Base-by-base conservation (phyloP, 805 yeast species). In the Ogataea parapolymorpha region DNA sequence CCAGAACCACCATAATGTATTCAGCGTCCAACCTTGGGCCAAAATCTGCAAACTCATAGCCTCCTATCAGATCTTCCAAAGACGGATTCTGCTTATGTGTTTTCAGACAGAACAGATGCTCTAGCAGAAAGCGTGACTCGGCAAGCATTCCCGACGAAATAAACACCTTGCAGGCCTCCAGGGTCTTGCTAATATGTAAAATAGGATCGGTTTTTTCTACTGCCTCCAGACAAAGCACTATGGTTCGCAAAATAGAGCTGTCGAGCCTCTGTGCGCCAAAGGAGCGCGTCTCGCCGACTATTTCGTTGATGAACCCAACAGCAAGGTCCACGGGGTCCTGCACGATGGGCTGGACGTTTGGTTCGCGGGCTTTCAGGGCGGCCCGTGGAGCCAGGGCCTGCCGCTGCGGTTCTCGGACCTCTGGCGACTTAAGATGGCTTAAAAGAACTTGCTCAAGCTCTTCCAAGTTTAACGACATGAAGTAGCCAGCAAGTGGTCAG, bases 171-270 rank as follows among this genome's bases (percentile, higher is more conserved):
- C 36, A 32, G 23, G 26, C 12, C 15, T 38, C 41, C 23, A 38
- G 15, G 11, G 32, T 38, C 18, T 32, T 32, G n/a, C 27, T 24
- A 22, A 32, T 32, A 7, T 26, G 31, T 8, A 38, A n/a, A 10
- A 15, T 10, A 23, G 16, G 13, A 10, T 38, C 36, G 7, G 7
- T 23, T 8, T 26, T 27, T 4, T 39, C 37, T 2, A 50, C 25
- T 3, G 39, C 44, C n/a, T 41, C 32, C 18, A 50, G 41, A 41
- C 51, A 50, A 4, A 42, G 46, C 6, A 26, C 11, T 6, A 42
- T 29, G 5, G 46, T 43, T 16, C 36, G 32, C 7, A 45, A 18
- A 13, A 26, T 15, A 13, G 35, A 36, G 7, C 15, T 15, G 9
- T 41, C 45, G 14, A 45, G 20, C 11, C 18, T 14, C 2, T 17